Base-by-base conservation (phyloP, 2,329 filamentous ascomycete species). In the Talaromyces islandicus region DNA sequence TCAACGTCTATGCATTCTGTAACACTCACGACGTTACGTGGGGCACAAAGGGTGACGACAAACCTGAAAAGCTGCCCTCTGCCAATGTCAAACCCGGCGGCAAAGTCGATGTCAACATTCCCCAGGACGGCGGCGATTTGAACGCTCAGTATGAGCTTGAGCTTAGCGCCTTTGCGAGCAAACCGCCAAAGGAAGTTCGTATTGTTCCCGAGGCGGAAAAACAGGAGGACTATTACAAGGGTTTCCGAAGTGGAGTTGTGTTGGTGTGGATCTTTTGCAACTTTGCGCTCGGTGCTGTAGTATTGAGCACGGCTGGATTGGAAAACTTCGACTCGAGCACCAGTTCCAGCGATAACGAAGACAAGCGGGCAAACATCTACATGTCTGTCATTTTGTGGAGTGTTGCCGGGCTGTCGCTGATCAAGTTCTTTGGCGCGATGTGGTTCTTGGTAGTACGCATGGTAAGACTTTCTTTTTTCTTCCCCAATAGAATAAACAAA, bases 21-120 rank as follows among this genome's bases (percentile, higher is more conserved):
- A 97, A 97, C 77, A 96, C 92, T 27, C 92, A 97, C 82, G 92
- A 97, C 71, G 94, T 97, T 65, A 95, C 92, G 3, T 97, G 92
- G 92, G 92, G 92, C 70, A 99, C 94, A 48, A 99, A 97, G 77
- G 94, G 94, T 68, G 94, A 97, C 73, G 93, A 97, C 78, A 97
- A 96, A 75, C 84, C 93, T 7, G 92, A 96, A 68, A 92, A 93
- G 71, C 85, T 97, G 57, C 91, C 91, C 1, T 91, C 88, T 0
- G 93, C 94, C 67, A 92, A 88, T 67, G 88, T 92, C 58, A 96
- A 97, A 74, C 90, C 95, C 51, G 93, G 91, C 66, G 94, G 92
- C 67, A 97, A 97, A 81, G 94, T 96, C 64, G 92, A 97, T 67
- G 87, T 99, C 63, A 83, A 85, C 60, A 88, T 89, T 46, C 88